Evolutionary conservation across 306 rosid genomes (phyloP).

Genomic region (Heteromeles arbutifolia): DNA sequence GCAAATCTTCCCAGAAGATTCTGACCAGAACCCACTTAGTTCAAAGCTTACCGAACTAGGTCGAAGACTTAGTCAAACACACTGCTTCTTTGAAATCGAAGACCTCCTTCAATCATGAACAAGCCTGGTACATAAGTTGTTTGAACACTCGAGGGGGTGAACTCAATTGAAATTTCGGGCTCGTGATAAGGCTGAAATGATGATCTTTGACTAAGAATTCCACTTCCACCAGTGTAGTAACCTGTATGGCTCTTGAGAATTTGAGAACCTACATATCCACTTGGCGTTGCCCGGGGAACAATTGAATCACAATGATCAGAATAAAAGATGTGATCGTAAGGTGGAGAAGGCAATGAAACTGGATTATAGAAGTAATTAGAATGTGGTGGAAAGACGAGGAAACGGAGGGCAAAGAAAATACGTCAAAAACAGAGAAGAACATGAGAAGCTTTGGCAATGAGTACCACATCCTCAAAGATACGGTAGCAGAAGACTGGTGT

Average conservation of each 20-base stretch:
- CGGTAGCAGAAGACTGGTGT: neutral
- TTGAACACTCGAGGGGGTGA: neutral
- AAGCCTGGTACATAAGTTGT: slow-evolving; percentile 19
- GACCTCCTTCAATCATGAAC: slow-evolving; percentile 24
- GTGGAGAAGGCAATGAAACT: slow-evolving; percentile 7
- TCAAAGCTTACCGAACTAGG: slow-evolving; percentile 1
- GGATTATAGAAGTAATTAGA: too few relatives aligned
- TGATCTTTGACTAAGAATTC: neutral
- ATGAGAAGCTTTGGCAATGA: slow-evolving; percentile 23
- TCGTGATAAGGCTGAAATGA: neutral
- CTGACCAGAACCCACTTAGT: slow-evolving; percentile 55
- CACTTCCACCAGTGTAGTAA: slow-evolving; percentile 24
- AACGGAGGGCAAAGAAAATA: too few relatives aligned
- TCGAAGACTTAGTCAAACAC: neutral
- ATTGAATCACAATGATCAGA: slow-evolving; percentile 32
- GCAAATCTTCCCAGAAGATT: slow-evolving; percentile 19
- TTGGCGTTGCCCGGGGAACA: slow-evolving; percentile 16
- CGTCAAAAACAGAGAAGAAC: slow-evolving; percentile 3
- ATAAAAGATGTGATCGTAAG: slow-evolving; percentile 13
- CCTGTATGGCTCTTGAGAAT: slow-evolving; percentile 12
- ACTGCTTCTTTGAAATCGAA: slow-evolving; percentile 11
- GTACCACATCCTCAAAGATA: neutral
- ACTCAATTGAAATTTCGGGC: neutral
- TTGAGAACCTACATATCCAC: neutral
- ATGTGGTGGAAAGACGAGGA: too few relatives aligned